These are phyloP conservation scores for Lipomyces kockii DNA, from an alignment of 805 yeast genomes.

Conservation along the genomic window DNA sequence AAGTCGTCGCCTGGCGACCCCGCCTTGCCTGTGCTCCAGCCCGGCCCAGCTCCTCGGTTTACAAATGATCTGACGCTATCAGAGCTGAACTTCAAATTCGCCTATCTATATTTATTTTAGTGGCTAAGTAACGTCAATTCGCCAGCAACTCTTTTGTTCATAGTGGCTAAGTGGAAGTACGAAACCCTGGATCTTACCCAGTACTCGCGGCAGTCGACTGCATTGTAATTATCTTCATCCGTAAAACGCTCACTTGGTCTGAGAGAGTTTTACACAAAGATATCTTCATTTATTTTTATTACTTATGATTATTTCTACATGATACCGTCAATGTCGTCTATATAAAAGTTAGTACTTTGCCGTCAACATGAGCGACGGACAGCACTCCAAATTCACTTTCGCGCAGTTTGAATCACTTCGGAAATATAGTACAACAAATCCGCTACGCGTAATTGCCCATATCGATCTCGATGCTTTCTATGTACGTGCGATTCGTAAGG, in stretches of 20 bases:
- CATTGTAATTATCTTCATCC: no score
- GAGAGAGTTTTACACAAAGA: no score
- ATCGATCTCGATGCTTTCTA: conserved; percentile 94
- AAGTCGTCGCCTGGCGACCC: no score
- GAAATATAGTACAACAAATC: conserved; percentile 31
- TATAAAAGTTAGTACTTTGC: background rate
- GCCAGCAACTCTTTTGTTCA: no score
- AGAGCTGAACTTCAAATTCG: no score
- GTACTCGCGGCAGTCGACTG: no score
- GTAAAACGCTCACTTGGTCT: no score
- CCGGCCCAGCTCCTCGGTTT: no score
- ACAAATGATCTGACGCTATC: no score
- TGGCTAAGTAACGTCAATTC: background rate
- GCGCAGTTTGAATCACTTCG: conserved; percentile 23
- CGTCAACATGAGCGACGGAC: background rate
- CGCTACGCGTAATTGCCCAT: conserved; percentile 79
- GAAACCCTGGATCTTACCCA: background rate
- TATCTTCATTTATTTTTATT: no score
- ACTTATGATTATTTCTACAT: background rate
- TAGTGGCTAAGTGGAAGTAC: background rate
- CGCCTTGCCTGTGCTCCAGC: no score
- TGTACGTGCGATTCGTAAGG: conserved; percentile 44
- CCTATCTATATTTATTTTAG: no score
- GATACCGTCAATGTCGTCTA: background rate
- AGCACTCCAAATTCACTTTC: conserved; percentile 16